These are phyloP conservation scores for Populus hybrid DNA, from an alignment of 441 rosid species.

Conservation along the genomic window DNA sequence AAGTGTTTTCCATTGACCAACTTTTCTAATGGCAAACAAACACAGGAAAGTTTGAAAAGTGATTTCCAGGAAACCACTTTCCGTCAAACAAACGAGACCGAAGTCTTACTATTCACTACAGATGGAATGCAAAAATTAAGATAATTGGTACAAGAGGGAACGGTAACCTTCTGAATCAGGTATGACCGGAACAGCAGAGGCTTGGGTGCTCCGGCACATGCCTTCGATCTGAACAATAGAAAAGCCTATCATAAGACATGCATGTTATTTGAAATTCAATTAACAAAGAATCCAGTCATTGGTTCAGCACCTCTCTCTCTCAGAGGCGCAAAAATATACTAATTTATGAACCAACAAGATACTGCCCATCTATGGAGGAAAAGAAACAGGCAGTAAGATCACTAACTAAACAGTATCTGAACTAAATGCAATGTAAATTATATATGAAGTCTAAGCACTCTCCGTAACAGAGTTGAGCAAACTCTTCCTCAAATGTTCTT, in stretches of 20 bases:
- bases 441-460: neutral
- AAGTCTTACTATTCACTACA: neutral
- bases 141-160: conserved; percentile 2
- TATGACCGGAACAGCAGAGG: conserved; percentile 85
- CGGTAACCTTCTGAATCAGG: conserved; percentile 85
- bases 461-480: neutral
- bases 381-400: too few species aligned
- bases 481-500: neutral
- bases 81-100: too few species aligned
- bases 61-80: too few species aligned
- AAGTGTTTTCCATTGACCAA: too few species aligned
- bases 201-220: conserved; percentile 71
- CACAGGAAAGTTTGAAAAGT: too few species aligned
- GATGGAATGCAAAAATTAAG: conserved; percentile 1
- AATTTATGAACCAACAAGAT: too few species aligned
- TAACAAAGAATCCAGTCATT: neutral
- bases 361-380: too few species aligned
- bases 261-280: conserved; percentile 13
- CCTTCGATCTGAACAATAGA: conserved; percentile 61
- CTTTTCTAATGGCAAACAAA: too few species aligned
- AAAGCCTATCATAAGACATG: conserved; percentile 10
- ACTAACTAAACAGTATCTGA: too few species aligned
- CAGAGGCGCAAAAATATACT: too few species aligned
- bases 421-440: neutral
- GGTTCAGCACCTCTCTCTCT: too few species aligned